Evolutionary conservation across 2,329 filamentous ascomycete genomes (phyloP).

Genomic region (Lachnellula willkommii): DNA sequence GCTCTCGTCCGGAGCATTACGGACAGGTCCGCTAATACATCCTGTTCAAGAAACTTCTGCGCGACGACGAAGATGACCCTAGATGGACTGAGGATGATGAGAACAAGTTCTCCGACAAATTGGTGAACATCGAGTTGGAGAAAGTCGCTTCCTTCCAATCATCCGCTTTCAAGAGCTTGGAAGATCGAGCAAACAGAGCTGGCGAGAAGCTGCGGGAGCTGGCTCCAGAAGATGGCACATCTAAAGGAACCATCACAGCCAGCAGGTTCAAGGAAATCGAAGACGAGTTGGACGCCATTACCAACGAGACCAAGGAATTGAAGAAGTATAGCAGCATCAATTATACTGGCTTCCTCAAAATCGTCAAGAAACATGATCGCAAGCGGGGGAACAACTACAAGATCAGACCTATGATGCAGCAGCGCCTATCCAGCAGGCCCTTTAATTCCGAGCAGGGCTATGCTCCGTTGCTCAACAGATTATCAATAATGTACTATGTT

Average conservation of each 20-base stretch:
- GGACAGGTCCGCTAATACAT: background rate
- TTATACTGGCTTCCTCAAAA: constrained; percentile 96
- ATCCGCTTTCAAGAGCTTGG: constrained; percentile 59
- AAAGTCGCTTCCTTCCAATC: constrained; percentile 90
- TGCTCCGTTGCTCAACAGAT: constrained; percentile 78
- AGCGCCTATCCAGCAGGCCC: constrained; percentile 78
- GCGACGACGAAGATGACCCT: constrained; percentile 63
- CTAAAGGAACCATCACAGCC: constrained; percentile 44
- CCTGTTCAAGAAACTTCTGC: constrained; percentile 54
- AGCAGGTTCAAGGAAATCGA: constrained; percentile 64
- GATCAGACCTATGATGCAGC: constrained; percentile 85
- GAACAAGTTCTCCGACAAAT: constrained; percentile 86
- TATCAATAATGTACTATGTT: constrained; percentile 95
- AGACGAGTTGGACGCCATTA: constrained; percentile 77
- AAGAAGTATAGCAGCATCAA: constrained; percentile 95
- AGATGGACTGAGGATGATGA: constrained; percentile 94
- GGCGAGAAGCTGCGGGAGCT: constrained; percentile 74
- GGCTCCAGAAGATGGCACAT: constrained; percentile 55
- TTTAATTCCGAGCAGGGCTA: constrained; percentile 93
- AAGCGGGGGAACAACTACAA: constrained; percentile 82
- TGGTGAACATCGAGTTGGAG: constrained; percentile 90
- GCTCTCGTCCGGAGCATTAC: background rate
- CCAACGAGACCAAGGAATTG: constrained; percentile 84
- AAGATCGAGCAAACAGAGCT: constrained; percentile 48
- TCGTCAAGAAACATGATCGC: constrained; percentile 97